Conservation (phyloP, 2,329 filamentous ascomycete genomes). For the Cercospora nicotianae region DNA sequence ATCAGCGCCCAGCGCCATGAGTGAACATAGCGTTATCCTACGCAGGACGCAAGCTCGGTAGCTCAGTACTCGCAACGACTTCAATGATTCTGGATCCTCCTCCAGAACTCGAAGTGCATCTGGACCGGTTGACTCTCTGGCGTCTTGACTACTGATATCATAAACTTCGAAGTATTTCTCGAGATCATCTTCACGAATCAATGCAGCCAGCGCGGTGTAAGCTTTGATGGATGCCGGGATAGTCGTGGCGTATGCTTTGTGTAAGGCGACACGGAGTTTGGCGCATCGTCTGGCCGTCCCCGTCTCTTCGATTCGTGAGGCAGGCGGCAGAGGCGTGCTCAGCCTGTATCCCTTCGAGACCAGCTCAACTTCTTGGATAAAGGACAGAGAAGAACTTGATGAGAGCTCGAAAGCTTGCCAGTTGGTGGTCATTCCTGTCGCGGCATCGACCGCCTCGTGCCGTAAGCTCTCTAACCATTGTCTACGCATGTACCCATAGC, state of each 20-base stretch:
- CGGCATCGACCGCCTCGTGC: constrained; percentile 69
- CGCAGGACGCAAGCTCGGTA: constrained; percentile 77
- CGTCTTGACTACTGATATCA: constrained; percentile 50
- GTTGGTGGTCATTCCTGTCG: constrained; percentile 67
- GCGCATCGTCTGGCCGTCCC: constrained; percentile 73
- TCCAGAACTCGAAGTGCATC: constrained; percentile 57
- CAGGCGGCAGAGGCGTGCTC: constrained; percentile 87
- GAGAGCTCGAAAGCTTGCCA: constrained; percentile 80
- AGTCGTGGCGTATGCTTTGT: constrained; percentile 66
- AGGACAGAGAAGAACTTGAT: constrained; percentile 70
- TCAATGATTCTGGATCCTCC: constrained; percentile 75
- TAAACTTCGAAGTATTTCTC: constrained; percentile 85
- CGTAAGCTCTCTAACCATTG: constrained; percentile 80
- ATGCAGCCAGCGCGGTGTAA: constrained; percentile 65
- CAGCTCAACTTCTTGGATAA: constrained; percentile 93
- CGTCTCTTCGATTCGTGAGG: constrained; percentile 79
- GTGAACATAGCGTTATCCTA: constrained; percentile 83
- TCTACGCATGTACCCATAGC: constrained; percentile 71
- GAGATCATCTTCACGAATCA: constrained; percentile 77
- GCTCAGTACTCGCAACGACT: constrained; percentile 65
- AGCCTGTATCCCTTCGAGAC: constrained; percentile 88
- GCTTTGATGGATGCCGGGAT: constrained; percentile 72
- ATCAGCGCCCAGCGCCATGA: constrained; percentile 81
- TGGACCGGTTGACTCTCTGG: constrained; percentile 54
- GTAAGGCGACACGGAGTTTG: constrained; percentile 74